Evolutionary conservation across 768 basidiomycete species (phyloP).

Genomic region (Boletellus sp.): DNA sequence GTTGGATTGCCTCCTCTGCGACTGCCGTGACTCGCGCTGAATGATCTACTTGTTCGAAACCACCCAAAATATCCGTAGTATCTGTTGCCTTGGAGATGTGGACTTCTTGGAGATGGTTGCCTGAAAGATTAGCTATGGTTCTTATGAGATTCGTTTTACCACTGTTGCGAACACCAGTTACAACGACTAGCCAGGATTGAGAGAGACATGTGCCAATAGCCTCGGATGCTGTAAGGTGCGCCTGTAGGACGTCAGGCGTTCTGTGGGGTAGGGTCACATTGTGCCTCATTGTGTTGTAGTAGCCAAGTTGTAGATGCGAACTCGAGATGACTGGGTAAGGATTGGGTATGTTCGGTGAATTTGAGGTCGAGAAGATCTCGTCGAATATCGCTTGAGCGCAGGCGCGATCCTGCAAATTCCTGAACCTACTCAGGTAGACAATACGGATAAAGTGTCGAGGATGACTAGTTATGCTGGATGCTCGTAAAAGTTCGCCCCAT

Average conservation of each 20-base stretch:
- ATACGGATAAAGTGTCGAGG: constrained; percentile 64
- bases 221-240: constrained; percentile 65
- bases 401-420: constrained; percentile 62
- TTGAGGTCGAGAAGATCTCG: constrained; percentile 40
- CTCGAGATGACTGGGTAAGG: constrained; percentile 37
- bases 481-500: constrained; percentile 65
- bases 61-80: constrained; percentile 89
- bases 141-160: constrained; percentile 82
- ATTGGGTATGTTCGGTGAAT: constrained; percentile 39
- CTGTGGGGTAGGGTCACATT: constrained; percentile 33
- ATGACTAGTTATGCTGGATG: constrained; percentile 34
- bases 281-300: constrained; percentile 40
- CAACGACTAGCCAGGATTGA: constrained; percentile 83
- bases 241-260: constrained; percentile 53
- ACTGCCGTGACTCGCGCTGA: constrained; percentile 37
- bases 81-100: constrained; percentile 84
- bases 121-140: constrained; percentile 65
- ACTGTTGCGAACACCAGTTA: constrained; percentile 67
- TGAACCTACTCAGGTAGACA: constrained; percentile 85
- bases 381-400: constrained; percentile 53
- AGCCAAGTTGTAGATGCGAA: constrained; percentile 61
- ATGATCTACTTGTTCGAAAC: constrained; percentile 87
- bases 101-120: constrained; percentile 67
- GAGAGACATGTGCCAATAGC: constrained; percentile 69
- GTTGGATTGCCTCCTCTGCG: constrained; percentile 38